These are phyloP conservation scores for Eremochloa ophiuroides DNA, from an alignment of 176 grass and related monocot species.

Conservation along the genomic window DNA sequence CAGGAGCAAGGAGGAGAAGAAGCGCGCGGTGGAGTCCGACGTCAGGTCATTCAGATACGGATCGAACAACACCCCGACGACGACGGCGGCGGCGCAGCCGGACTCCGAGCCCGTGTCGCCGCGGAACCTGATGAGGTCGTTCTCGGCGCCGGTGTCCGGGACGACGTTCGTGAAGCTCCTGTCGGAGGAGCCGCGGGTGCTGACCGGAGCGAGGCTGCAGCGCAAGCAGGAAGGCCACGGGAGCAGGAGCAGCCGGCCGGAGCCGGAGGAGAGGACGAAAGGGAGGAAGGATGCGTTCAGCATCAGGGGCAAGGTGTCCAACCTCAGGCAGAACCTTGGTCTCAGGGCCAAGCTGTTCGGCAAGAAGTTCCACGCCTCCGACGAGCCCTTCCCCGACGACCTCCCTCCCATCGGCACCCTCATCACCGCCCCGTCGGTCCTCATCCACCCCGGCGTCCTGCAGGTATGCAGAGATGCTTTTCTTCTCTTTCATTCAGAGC, in stretches of 20 bases:
- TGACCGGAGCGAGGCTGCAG: conserved; percentile 33
- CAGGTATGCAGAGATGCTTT: conserved; percentile 46
- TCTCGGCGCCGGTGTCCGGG: conserved; percentile 84
- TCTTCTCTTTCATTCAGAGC: background rate
- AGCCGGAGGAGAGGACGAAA: conserved; percentile 47
- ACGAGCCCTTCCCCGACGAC: conserved; percentile 48
- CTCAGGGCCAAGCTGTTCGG: conserved; percentile 72
- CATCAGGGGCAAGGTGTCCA: conserved; percentile 67
- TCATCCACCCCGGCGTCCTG: conserved; percentile 62
- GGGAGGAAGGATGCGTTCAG: conserved; percentile 63
- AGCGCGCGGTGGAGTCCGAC: conserved; percentile 33
- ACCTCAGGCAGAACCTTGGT: conserved; percentile 68
- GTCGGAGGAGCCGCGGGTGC: conserved; percentile 56
- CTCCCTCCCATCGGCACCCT: conserved; percentile 53
- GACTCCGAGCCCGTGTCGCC: conserved; percentile 43
- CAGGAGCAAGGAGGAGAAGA: conserved; percentile 59
- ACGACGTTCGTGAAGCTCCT: conserved; percentile 79
- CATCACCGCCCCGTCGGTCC: conserved; percentile 59
- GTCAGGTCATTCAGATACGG: conserved; percentile 46
- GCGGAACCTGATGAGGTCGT: conserved; percentile 76
- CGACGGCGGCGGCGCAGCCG: background rate
- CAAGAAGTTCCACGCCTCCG: conserved; percentile 58
- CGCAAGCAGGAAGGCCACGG: conserved; percentile 55
- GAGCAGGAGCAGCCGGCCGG: background rate
- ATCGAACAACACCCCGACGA: conserved; percentile 2